Conservation (phyloP, 345 rosid species). For the Lumnitzera racemosa region DNA sequence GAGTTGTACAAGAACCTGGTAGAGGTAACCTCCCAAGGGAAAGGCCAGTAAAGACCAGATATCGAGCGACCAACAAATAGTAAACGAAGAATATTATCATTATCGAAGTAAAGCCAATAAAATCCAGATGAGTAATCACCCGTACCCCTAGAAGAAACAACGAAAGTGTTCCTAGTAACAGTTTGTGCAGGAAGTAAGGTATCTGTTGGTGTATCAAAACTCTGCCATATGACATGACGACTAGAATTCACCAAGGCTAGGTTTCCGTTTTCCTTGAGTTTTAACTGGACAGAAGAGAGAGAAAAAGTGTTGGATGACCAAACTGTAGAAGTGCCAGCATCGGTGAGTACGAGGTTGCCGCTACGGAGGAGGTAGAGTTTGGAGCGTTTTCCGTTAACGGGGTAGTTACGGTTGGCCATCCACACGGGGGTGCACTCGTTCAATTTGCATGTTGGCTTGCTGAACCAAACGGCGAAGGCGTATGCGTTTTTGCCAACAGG, state of each 20-base stretch:
- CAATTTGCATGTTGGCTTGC: constrained; percentile 2
- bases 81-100: constrained; percentile 20
- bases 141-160: constrained; percentile 25
- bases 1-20: constrained; percentile 17
- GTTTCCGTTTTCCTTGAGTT: constrained; percentile 19
- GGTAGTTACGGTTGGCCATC: constrained; percentile 37
- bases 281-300: neutral
- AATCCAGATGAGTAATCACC: constrained; percentile 13
- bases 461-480: neutral
- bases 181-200: constrained; percentile 36
- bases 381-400: constrained; percentile 4
- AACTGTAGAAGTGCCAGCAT: constrained; percentile 10
- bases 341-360: constrained; percentile 18
- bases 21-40: neutral
- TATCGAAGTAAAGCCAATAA: constrained; percentile 4
- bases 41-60: constrained; percentile 28
- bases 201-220: constrained; percentile 13
- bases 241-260: constrained; percentile 12
- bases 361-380: constrained; percentile 12
- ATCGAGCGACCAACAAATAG: constrained; percentile 12
- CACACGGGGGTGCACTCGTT: constrained; percentile 18
- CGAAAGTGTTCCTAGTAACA: constrained; percentile 10
- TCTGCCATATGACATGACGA: constrained; percentile 16
- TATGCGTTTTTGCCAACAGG: constrained; percentile 21
- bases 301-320: constrained; percentile 18